Evolutionary conservation across 257 asterid species (phyloP).

Genomic region (Scutellaria minor): DNA sequence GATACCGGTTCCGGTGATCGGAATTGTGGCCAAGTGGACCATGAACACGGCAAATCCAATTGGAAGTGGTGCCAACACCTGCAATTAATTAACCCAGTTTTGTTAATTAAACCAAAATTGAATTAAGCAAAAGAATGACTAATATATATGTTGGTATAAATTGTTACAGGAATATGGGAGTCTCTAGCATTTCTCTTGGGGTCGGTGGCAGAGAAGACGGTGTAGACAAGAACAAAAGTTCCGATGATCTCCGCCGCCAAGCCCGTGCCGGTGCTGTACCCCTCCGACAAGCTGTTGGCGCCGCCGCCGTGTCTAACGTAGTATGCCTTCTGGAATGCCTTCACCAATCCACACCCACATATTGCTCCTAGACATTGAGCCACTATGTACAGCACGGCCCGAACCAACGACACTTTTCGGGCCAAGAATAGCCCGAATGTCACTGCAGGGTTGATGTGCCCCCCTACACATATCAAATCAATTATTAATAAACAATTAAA

Average conservation of each 20-base stretch:
- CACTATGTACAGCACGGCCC: constrained; percentile 63
- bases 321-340: constrained; percentile 64
- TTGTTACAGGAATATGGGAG: constrained; percentile 77
- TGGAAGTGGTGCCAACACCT: constrained; percentile 88
- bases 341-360: constrained; percentile 72
- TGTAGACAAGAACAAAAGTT: constrained; percentile 71
- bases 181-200: constrained; percentile 78
- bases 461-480: constrained; percentile 41
- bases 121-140: no score
- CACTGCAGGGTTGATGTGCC: constrained; percentile 79
- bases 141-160: not conserved
- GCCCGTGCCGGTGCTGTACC: constrained; percentile 70
- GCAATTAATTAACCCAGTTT: not conserved
- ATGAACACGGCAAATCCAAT: constrained; percentile 80
- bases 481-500: no score
- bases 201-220: constrained; percentile 79
- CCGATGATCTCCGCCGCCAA: constrained; percentile 79
- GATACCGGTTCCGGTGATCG: constrained; percentile 75
- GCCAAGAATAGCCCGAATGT: constrained; percentile 71
- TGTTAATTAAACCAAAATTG: no score
- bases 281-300: constrained; percentile 52
- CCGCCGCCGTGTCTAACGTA: constrained; percentile 65
- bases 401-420: constrained; percentile 63
- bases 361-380: constrained; percentile 83
- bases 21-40: constrained; percentile 87